Percentiles rank a stretch among this genome's conserved stretches.
phyloP scores from a whole-genome alignment of 331 rosid genomes.

The Erythrophleum ivorense region DNA sequence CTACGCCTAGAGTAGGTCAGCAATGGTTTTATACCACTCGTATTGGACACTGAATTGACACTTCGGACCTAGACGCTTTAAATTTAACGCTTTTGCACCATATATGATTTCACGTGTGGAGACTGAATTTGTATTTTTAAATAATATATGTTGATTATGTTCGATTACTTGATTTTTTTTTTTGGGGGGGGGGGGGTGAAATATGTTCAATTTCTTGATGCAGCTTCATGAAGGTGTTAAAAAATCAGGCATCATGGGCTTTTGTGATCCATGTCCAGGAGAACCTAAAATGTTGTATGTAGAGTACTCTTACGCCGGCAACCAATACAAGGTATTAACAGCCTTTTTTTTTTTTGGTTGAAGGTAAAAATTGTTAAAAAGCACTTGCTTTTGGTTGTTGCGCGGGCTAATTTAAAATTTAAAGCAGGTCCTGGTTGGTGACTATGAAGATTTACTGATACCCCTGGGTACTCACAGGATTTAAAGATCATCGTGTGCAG shows the following conservation, averaged over 20 bases:
- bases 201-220: slow-evolving; percentile 43
- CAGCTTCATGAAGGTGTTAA: slow-evolving; percentile 94
- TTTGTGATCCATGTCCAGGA: slow-evolving; percentile 93
- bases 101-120: slow-evolving; percentile 5
- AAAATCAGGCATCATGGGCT: slow-evolving; percentile 99
- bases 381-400: not conserved
- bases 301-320: slow-evolving; percentile 68
- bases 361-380: not conserved
- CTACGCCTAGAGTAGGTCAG: too few relatives aligned
- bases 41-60: not conserved
- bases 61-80: not conserved
- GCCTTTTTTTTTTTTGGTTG: not conserved
- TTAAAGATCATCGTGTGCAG: slow-evolving; percentile 43
- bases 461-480: slow-evolving; percentile 67
- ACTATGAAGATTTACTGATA: slow-evolving; percentile 64
- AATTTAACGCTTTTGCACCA: not conserved
- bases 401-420: slow-evolving; percentile 38
- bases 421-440: slow-evolving; percentile 68
- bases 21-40: too few relatives aligned
- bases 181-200: not conserved
- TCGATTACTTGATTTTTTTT: slow-evolving; percentile 32
- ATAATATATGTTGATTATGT: not conserved
- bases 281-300: slow-evolving; percentile 71
- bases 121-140: not conserved
- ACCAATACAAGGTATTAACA: slow-evolving; percentile 65